Evolutionary conservation across 306 rosid species (phyloP), one percentile per base, ranked within the genome.

Genomic region (Acmispon strigosus): DNA sequence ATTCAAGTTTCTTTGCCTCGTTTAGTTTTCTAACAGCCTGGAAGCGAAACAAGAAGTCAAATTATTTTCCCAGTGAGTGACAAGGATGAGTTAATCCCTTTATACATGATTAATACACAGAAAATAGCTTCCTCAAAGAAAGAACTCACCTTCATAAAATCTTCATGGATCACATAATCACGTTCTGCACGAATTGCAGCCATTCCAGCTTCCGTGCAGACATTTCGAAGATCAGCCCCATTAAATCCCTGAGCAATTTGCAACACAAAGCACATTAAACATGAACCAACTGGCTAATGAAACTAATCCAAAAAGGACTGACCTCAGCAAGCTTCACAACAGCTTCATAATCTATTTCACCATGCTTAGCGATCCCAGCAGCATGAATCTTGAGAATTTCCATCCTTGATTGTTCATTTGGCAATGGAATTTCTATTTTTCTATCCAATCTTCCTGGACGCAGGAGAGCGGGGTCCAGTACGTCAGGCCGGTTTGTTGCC

Each of bases 1-100:
- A 83, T 74, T 87, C 98, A 19, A 89, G 84, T 70, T 89, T 92
- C 89, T 89, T 92, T 29, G 87, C 95, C 55, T 89, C 92, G 3
- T 78, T 86, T 65, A 86, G 24, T 77, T 87, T 89, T 8, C 95
- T 76, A 2, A 86, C 98, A 32, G 86, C 92, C 96, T 87, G 82
- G 37, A 41, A 39, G 11, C 12, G 5, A 39, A 39, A 9, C 11
- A 39, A 39, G 43, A 39, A 39, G 43, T 39, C 3, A 8, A 39
- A 0, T 39, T 39, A 39, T 39, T 39, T 6, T 39, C 43, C 43
- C 12, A 11, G 11, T 39, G 12, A 39, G 43, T 39, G 43, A 8
- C 2, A 39, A 8, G 12, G 43, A 32, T 39, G 43, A 12, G 43
- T 2, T 39, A 39, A 39, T 39, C 43, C 43, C 43, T 39, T 39